phyloP scores from a whole-genome alignment of 75 land plant genomes.

The Cupressus sempervirens region DNA sequence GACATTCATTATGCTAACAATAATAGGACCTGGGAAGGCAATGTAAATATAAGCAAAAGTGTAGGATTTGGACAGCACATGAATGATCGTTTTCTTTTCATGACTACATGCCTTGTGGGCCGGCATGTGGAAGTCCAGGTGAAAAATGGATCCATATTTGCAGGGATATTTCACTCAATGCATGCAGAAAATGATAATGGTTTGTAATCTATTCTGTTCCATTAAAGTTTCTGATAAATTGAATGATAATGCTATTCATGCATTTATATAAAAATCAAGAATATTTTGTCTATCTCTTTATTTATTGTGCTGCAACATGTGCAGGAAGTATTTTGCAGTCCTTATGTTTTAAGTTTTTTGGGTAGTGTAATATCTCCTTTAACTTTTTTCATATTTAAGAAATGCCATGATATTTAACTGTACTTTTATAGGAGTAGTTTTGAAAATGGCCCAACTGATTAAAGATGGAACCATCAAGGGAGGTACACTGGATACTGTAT shows the following conservation, averaged over 20 bases:
- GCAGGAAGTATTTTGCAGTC: neutral
- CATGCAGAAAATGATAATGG: conserved; percentile 65
- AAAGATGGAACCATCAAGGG: conserved; percentile 60
- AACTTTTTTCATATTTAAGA: neutral
- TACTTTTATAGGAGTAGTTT: conserved; percentile 52
- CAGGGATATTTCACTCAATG: conserved; percentile 82
- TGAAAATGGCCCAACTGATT: conserved; percentile 77
- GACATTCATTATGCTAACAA: neutral
- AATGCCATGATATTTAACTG: neutral
- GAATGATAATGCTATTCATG: neutral
- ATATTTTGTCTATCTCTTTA: neutral
- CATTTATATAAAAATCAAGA: neutral
- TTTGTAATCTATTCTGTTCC: conserved; percentile 22
- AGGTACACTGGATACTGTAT: conserved; percentile 37
- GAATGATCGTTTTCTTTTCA: conserved; percentile 59
- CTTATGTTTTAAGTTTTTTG: neutral
- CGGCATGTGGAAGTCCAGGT: conserved; percentile 86
- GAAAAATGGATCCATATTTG: conserved; percentile 71
- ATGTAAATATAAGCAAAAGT: conserved; percentile 22
- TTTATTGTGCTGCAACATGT: neutral
- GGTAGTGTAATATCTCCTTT: neutral
- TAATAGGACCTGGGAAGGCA: neutral
- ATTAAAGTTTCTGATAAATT: neutral
- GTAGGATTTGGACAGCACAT: conserved; percentile 34
- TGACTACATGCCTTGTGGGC: conserved; percentile 73